Conservation (phyloP, 345 rosid genomes). For the Melaleuca quinquenervia region DNA sequence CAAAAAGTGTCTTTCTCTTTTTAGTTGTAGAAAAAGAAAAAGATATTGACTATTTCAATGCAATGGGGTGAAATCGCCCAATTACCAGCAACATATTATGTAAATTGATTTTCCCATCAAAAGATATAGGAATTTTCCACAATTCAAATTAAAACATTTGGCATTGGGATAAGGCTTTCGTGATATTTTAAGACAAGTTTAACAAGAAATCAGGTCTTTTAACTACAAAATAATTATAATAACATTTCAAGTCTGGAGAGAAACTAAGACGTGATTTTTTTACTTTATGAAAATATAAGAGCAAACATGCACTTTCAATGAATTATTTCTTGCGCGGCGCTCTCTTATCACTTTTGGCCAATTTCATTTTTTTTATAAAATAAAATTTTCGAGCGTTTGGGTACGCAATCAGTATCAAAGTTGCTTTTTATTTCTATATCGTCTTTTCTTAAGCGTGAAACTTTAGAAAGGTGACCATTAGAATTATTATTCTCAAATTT, state of each 20-base stretch:
- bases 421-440: background rate
- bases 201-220: too few species aligned
- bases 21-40: too few species aligned
- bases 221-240: background rate
- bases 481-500: background rate
- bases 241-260: background rate
- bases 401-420: background rate
- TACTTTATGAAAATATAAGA: background rate
- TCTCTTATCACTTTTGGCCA: background rate
- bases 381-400: background rate
- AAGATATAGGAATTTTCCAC: too few species aligned
- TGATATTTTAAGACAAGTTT: too few species aligned
- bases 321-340: too few species aligned
- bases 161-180: too few species aligned
- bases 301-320: background rate
- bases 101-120: too few species aligned
- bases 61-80: too few species aligned
- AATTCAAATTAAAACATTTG: too few species aligned
- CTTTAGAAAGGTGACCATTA: background rate
- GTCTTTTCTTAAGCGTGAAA: background rate
- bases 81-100: too few species aligned
- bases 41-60: too few species aligned
- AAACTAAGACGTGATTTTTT: background rate
- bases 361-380: background rate
- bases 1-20: too few species aligned